These are phyloP conservation scores for Colletotrichum sidae DNA, from an alignment of 2,329 filamentous ascomycete species.

Conservation along the genomic window DNA sequence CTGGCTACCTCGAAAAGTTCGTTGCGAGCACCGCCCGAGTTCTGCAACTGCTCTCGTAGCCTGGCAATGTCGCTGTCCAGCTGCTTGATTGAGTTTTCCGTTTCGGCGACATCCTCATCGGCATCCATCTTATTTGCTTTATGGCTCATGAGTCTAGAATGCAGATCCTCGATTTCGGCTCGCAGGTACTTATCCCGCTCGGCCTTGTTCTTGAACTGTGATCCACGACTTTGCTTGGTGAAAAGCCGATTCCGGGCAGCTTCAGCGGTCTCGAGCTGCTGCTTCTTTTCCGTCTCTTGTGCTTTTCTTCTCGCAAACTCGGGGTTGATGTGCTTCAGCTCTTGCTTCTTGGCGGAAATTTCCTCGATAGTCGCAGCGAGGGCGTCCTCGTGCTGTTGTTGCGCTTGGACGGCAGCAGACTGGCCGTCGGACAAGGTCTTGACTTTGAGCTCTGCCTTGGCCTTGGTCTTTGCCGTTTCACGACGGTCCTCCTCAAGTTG, in stretches of 20 bases:
- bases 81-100: conserved; percentile 77
- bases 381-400: conserved; percentile 77
- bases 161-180: conserved; percentile 83
- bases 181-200: conserved; percentile 88
- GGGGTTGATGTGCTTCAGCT: conserved; percentile 81
- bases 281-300: conserved; percentile 77
- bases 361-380: conserved; percentile 78
- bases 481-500: conserved; percentile 92
- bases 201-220: conserved; percentile 87
- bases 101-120: conserved; percentile 80
- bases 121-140: conserved; percentile 88
- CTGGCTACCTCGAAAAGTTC: conserved; percentile 80
- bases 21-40: conserved; percentile 80
- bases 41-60: conserved; percentile 79
- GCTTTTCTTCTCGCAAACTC: conserved; percentile 79
- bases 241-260: conserved; percentile 82
- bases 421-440: conserved; percentile 88
- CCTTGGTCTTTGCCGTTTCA: conserved; percentile 81
- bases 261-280: conserved; percentile 81
- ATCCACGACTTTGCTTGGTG: conserved; percentile 90
- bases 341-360: conserved; percentile 80
- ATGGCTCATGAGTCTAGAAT: conserved; percentile 79
- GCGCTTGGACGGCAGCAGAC: conserved; percentile 79
- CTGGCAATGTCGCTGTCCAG: conserved; percentile 79
- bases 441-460: conserved; percentile 86